Percentiles rank a stretch among this genome's conserved stretches.
phyloP scores from a whole-genome alignment of 2,329 filamentous ascomycete species.

The Alternaria alternata region DNA sequence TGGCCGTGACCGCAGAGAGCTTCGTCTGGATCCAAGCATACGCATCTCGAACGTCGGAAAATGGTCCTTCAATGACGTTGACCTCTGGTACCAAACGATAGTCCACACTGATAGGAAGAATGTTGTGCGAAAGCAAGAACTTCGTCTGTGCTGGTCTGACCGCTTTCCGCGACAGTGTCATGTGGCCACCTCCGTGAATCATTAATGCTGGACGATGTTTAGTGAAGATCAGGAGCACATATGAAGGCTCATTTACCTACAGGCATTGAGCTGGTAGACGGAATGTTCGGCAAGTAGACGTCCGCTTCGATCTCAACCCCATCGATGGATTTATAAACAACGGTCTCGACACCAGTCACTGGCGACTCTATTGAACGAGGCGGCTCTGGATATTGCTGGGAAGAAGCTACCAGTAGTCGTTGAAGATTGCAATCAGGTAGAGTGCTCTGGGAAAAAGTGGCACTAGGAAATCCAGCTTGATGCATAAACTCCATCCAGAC shows the following conservation, averaged over 20 bases:
- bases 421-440: constrained; percentile 11
- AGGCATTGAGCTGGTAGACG: constrained; percentile 7
- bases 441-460: constrained; percentile 12
- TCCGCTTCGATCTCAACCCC: constrained; percentile 37
- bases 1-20: constrained; percentile 1
- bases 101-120: constrained; percentile 60
- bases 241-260: constrained; percentile 13
- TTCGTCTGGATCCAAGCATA: constrained; percentile 12
- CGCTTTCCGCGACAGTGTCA: constrained; percentile 52
- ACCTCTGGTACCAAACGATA: constrained; percentile 62
- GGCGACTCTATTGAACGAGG: background rate
- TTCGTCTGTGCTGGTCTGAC: constrained; percentile 51
- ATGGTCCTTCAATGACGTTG: constrained; percentile 56
- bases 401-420: constrained; percentile 10
- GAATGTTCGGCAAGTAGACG: constrained; percentile 42
- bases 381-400: constrained; percentile 7
- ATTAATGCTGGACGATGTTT: constrained; percentile 48
- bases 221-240: constrained; percentile 7
- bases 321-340: constrained; percentile 23
- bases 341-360: constrained; percentile 3
- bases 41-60: constrained; percentile 55
- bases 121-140: constrained; percentile 50
- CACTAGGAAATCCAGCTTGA: constrained; percentile 15
- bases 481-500: constrained; percentile 17
- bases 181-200: constrained; percentile 57